These are phyloP conservation scores for Microstegium vimineum DNA, from an alignment of 176 grass and related monocot species.

Conservation along the genomic window DNA sequence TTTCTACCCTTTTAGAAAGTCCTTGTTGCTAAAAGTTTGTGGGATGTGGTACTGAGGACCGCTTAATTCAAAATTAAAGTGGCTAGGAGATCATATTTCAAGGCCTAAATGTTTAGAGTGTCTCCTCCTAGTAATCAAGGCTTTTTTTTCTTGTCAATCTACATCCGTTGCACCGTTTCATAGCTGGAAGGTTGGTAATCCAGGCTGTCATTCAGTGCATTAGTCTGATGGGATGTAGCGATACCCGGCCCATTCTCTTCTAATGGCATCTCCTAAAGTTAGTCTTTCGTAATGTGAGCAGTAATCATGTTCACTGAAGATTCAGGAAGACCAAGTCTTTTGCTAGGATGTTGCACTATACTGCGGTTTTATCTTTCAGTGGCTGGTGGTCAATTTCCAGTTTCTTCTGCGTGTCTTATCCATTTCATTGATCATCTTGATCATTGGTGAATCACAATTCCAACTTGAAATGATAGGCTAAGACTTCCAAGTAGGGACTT, in stretches of 20 bases:
- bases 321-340: conserved; percentile 3
- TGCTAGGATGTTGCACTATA: neutral
- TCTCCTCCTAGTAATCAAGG: neutral
- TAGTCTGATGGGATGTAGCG: conserved; percentile 4
- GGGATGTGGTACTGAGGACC: neutral
- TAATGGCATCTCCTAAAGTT: conserved; percentile 4
- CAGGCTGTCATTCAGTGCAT: conserved; percentile 32
- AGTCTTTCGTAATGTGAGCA: conserved; percentile 20
- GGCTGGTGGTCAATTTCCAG: neutral
- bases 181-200: conserved; percentile 36
- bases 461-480: neutral
- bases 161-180: neutral
- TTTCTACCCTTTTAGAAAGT: conserved; percentile 13
- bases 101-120: conserved; percentile 5
- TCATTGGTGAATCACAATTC: neutral
- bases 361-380: neutral
- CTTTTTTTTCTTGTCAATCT: conserved; percentile 15
- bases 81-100: conserved; percentile 9
- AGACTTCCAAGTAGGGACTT: neutral
- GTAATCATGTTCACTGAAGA: conserved; percentile 4
- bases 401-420: neutral
- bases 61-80: neutral
- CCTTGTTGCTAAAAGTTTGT: neutral
- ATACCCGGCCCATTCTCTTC: neutral
- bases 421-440: conserved; percentile 1